These are phyloP conservation scores for Phlebopus sp. DNA, from an alignment of 1,284 basidiomycete genomes.

Conservation along the genomic window DNA sequence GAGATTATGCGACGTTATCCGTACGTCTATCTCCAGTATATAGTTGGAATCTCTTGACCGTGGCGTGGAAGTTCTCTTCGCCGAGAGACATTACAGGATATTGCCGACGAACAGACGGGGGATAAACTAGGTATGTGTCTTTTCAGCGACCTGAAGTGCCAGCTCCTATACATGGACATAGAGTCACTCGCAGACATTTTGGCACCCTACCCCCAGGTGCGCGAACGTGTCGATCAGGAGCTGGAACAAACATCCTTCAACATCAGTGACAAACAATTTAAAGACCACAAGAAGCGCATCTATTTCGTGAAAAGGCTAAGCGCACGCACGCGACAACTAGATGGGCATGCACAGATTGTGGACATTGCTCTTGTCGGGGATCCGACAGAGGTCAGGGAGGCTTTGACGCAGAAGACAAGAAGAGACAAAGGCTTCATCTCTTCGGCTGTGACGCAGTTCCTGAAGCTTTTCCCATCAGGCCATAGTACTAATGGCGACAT, in stretches of 20 bases:
- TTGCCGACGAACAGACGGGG: not conserved
- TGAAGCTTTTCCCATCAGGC: no score
- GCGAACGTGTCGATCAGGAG: constrained; percentile 6
- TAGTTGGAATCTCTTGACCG: not conserved
- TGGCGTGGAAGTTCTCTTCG: constrained; percentile 17
- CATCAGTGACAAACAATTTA: constrained; percentile 13
- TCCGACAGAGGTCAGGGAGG: constrained; percentile 5
- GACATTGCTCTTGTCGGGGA: constrained; percentile 8
- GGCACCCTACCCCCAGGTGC: constrained; percentile 17
- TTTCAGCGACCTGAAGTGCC: not conserved
- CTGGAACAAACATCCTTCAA: constrained; percentile 1
- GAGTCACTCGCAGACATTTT: constrained; percentile 11
- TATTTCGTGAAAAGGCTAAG: constrained; percentile 17
- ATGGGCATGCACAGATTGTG: constrained; percentile 11
- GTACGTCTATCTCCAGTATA: constrained; percentile 16
- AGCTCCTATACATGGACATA: constrained; percentile 9
- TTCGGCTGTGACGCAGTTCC: no score
- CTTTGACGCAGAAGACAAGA: not conserved
- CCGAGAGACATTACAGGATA: constrained; percentile 10
- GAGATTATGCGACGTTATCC: constrained; percentile 20
- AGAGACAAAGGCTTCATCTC: not conserved
- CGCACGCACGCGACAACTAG: constrained; percentile 8
- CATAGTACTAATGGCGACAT: not conserved
- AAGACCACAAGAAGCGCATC: constrained; percentile 22
- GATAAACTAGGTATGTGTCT: constrained; percentile 12